Conservation (phyloP, 202 grass and related monocot genomes). For the Schoenoplectus triqueter region DNA sequence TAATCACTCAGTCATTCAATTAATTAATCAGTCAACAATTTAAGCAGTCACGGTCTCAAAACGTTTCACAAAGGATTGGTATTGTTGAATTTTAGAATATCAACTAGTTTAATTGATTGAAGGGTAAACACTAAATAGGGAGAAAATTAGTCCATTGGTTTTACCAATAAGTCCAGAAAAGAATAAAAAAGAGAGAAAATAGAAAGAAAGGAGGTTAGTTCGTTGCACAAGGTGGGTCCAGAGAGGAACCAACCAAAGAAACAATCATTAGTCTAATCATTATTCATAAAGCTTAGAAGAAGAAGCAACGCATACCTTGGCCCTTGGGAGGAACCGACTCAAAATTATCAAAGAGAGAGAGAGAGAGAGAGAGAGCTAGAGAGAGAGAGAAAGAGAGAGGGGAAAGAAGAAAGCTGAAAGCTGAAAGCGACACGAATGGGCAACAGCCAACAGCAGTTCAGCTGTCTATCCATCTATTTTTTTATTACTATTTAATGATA, state of each 20-base stretch:
- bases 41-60: background rate
- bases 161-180: background rate
- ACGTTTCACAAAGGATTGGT: background rate
- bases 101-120: background rate
- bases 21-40: background rate
- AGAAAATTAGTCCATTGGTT: background rate
- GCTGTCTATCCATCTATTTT: background rate
- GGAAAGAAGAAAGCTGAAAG: background rate
- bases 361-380: background rate
- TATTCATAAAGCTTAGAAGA: background rate
- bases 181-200: background rate
- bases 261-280: background rate
- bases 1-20: background rate
- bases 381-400: background rate
- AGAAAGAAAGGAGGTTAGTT: background rate
- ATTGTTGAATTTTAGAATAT: background rate
- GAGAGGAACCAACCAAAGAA: background rate
- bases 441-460: background rate
- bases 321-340: conserved; percentile 18
- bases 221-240: background rate
- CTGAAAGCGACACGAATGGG: conserved; percentile 18
- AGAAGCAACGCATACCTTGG: conserved; percentile 1
- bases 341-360: background rate
- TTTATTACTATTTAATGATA: background rate
- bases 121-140: background rate